These are phyloP conservation scores for Bryoglossum gracile DNA, from an alignment of 495 filamentous ascomycete species.

Conservation along the genomic window DNA sequence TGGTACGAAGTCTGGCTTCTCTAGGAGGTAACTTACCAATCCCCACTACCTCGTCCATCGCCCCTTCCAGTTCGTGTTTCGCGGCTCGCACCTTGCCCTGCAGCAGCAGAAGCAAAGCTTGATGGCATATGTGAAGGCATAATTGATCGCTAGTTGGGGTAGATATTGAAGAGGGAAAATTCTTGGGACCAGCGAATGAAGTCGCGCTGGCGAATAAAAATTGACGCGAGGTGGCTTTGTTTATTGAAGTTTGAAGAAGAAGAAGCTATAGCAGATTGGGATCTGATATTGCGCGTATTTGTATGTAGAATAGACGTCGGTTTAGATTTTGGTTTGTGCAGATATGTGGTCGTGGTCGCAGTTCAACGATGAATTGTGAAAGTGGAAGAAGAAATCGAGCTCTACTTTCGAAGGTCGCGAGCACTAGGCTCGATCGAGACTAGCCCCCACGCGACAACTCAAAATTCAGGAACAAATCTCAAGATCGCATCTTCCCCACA, in stretches of 20 bases:
- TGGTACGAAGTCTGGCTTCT: too few species aligned
- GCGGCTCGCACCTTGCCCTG: constrained; percentile 57
- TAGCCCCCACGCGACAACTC: too few species aligned
- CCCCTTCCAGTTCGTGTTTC: constrained; percentile 45
- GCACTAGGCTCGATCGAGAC: too few species aligned
- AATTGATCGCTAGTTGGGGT: constrained; percentile 13
- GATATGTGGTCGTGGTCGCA: too few species aligned
- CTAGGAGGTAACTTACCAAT: constrained; percentile 42
- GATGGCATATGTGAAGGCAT: constrained; percentile 76
- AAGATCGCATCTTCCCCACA: too few species aligned
- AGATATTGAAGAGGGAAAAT: constrained; percentile 6
- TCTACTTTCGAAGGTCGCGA: too few species aligned
- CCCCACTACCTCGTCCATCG: constrained; percentile 47
- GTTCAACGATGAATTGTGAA: too few species aligned
- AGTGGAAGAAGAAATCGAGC: too few species aligned
- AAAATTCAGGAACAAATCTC: too few species aligned
- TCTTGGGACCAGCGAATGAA: constrained; percentile 9
- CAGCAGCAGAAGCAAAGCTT: constrained; percentile 77
- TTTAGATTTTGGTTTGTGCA: too few species aligned
- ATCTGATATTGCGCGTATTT: constrained; percentile 1
- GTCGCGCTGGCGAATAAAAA: constrained; percentile 13
- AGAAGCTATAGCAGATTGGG: neutral
- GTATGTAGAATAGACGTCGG: constrained; percentile 1
- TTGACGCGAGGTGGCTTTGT: constrained; percentile 12
- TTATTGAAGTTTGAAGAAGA: neutral